Conservation (phyloP, 2,329 filamentous ascomycete species). For the Ramichloridium luteum region DNA sequence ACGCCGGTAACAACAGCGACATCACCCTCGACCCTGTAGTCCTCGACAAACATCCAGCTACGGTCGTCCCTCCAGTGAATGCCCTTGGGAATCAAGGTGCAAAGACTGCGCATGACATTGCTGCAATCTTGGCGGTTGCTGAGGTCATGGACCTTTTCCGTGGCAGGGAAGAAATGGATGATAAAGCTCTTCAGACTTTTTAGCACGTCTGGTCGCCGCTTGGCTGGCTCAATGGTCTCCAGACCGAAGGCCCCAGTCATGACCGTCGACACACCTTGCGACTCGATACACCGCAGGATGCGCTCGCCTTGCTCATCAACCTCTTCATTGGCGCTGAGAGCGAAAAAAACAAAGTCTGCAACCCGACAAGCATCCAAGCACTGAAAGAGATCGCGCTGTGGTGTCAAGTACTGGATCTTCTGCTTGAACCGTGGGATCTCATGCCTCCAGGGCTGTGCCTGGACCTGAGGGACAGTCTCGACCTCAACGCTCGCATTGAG, state of each 20-base stretch:
- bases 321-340: constrained; percentile 71
- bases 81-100: constrained; percentile 84
- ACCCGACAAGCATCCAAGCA: constrained; percentile 76
- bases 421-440: constrained; percentile 88
- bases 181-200: constrained; percentile 84
- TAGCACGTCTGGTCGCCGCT: constrained; percentile 63
- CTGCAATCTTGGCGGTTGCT: constrained; percentile 83
- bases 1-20: constrained; percentile 59
- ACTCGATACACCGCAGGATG: constrained; percentile 75
- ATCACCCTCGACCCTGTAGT: constrained; percentile 55
- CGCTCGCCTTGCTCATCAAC: constrained; percentile 76
- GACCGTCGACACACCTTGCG: constrained; percentile 89
- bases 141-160: constrained; percentile 81
- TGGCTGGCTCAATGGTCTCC: constrained; percentile 64
- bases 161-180: constrained; percentile 82
- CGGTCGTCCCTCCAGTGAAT: constrained; percentile 91
- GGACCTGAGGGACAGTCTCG: constrained; percentile 48
- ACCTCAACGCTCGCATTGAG: constrained; percentile 74
- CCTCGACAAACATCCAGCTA: constrained; percentile 88
- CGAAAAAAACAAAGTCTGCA: constrained; percentile 81
- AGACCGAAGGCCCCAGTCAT: constrained; percentile 65
- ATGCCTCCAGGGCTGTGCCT: constrained; percentile 46
- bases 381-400: constrained; percentile 59
- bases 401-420: constrained; percentile 73
- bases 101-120: constrained; percentile 81